Evolutionary conservation across 78 protist genomes (phyloP).

Genomic region (Guillardia theta): DNA sequence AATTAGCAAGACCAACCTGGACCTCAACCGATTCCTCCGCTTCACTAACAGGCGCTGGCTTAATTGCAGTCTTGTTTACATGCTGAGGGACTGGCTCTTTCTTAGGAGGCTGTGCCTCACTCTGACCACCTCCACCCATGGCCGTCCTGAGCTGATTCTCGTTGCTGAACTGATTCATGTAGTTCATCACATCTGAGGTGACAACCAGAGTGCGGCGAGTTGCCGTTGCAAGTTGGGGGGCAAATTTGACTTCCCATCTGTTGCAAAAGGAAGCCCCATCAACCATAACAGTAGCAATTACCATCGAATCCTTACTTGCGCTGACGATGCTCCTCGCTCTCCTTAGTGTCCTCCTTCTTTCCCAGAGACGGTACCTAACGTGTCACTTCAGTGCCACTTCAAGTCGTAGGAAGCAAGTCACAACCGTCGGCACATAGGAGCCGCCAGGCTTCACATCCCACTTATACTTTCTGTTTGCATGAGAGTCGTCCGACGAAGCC

Average conservation of each 20-base stretch:
- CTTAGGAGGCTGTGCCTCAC: too few relatives aligned
- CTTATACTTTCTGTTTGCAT: too few relatives aligned
- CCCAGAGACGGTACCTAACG: background rate
- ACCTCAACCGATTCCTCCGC: too few relatives aligned
- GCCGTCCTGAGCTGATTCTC: slow-evolving; percentile 30
- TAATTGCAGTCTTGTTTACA: too few relatives aligned
- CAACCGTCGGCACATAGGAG: background rate
- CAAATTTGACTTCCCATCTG: slow-evolving; percentile 32
- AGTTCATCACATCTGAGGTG: background rate
- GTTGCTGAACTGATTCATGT: background rate
- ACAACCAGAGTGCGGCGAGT: background rate
- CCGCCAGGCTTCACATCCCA: slow-evolving; percentile 34
- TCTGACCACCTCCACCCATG: background rate
- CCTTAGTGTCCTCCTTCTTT: background rate
- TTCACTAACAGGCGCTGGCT: too few relatives aligned
- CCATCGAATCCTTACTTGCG: background rate
- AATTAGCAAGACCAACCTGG: too few relatives aligned
- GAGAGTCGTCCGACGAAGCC: too few relatives aligned
- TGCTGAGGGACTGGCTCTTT: too few relatives aligned
- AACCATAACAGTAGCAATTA: background rate
- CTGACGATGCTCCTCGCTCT: background rate
- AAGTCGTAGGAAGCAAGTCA: background rate
- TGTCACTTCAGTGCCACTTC: background rate
- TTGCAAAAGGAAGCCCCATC: background rate
- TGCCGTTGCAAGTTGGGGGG: slow-evolving; percentile 38